Base-by-base conservation (phyloP, 306 rosid genomes). In the Argentina anserina region DNA sequence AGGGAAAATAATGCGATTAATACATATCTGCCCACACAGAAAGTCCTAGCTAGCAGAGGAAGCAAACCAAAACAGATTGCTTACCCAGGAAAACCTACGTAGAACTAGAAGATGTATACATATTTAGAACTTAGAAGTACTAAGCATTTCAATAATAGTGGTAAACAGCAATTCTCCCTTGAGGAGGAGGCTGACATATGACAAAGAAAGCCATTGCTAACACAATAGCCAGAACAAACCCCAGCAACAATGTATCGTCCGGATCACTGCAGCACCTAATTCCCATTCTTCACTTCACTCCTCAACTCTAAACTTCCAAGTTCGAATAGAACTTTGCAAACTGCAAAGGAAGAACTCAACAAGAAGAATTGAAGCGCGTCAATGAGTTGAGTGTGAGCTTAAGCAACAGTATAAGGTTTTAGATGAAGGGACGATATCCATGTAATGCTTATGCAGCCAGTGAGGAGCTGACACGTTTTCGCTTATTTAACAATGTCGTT, bases 121-220 rank as follows among this genome's bases (percentile, higher is more conserved):
- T 2, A 45, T 37, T 33, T 33, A 33, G 36, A 1, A 36, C 9
- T n/a, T n/a, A n/a, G 55, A 29, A 47, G n/a, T 18, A 37, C 9
- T 12, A 58, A 26, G 17, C n/a, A 31, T 4, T 65, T 52, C 18
- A 82, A 36, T 25, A 82, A 58, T 85, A 85, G 63, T 28, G 77
- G 79, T 62, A 80, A 21, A 82, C 42, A 20, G 70, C 63, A 23
- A 80, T 73, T 71, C 89, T 81, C 66, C 73, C 77, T 9, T 34
- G 72, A 25, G 76, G 84, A 33, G 46, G 82, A 26, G 76, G 78
- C 31, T 65, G 84, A 25, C 80, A 76, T 25, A 74, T 0, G 43
- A 70, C 31, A 28, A 85, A 76, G 79, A 85, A 70, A 43, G 82
- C 80, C 86, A 85, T 79, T 13, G 77, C 84, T 28, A 82, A 49